These are phyloP conservation scores for Carex myosuroides DNA, from an alignment of 176 grass and related monocot species.

Conservation along the genomic window DNA sequence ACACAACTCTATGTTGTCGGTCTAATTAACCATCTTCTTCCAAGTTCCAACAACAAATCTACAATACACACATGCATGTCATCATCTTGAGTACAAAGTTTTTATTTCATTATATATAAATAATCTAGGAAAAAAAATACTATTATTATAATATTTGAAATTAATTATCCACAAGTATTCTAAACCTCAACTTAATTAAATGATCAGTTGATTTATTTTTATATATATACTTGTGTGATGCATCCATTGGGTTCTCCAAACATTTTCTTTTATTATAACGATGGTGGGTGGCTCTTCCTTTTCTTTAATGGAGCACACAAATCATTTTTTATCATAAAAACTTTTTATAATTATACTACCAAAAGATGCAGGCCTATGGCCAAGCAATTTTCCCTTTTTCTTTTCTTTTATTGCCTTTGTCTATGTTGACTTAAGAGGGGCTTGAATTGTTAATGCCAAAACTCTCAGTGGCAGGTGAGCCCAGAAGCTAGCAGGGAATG, in stretches of 20 bases:
- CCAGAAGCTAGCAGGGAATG: neutral
- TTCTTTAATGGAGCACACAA: slow-evolving; percentile 21
- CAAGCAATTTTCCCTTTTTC: neutral
- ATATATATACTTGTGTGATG: neutral
- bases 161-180: neutral
- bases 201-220: neutral
- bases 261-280: slow-evolving; percentile 26
- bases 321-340: slow-evolving; percentile 10
- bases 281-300: slow-evolving; percentile 26
- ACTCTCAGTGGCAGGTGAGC: slow-evolving; percentile 22
- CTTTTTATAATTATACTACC: slow-evolving; percentile 10
- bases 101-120: neutral
- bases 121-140: neutral
- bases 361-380: slow-evolving; percentile 17
- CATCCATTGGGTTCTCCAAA: slow-evolving; percentile 2
- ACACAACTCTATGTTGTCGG: neutral
- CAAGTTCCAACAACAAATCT: neutral
- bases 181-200: neutral
- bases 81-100: neutral
- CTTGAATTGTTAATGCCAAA: slow-evolving; percentile 19
- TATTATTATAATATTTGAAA: neutral
- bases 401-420: slow-evolving; percentile 24
- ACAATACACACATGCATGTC: neutral
- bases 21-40: neutral
- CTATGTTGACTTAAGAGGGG: slow-evolving; percentile 41